Evolutionary conservation across 768 basidiomycete species (phyloP), one percentile per base, ranked within the genome.

Genomic region (Lanmaoa rubissima): DNA sequence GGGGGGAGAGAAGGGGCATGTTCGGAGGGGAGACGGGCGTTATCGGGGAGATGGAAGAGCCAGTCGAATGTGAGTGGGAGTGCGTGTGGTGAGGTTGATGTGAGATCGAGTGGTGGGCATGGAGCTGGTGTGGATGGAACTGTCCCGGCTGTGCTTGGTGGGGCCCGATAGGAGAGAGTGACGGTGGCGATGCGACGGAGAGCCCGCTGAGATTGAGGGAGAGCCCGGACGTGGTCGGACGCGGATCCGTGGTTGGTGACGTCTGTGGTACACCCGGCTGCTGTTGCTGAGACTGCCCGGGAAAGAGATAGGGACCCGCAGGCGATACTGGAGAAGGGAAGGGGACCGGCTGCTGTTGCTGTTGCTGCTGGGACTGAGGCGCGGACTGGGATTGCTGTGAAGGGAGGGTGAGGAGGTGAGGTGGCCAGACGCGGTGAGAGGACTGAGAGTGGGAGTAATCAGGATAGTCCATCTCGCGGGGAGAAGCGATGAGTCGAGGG

Each of bases 151-250:
- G 60, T 57, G 76, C 60, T 61, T 75, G 58, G 48, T 78, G 78
- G 9, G 79, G 77, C 19, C 77, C 81, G 66, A 84, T 81, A 44
- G 88, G 86, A 13, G 86, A 87, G 51, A 85, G 76, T 58, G 82
- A 82, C 9, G 83, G 78, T 10, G 87, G 86, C 21, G 86, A 87
- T 41, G 85, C 72, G 53, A 90, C 87, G 48, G 82, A 76, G 51
- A 90, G 79, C 1, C 81, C 78, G 26, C 83, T 83, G 54, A 91
- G 76, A 67, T 89, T 90, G 67, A 90, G 81, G 32, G 85, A 82
- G 43, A 90, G 76, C 1, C 76, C 67, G 36, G 78, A 71, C n/a
- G 75, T 63, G 24, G 65, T 69, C 39, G 65, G 68, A 39, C 59
- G 61, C 0, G 65, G 21, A 12, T 66, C 66, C 0, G 52, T 40